A percentile compares a stretch with the other conserved stretches of the same genome.
phyloP scores from a whole-genome alignment of 495 filamentous ascomycete genomes.

The Hypoxylon cercidicola region DNA sequence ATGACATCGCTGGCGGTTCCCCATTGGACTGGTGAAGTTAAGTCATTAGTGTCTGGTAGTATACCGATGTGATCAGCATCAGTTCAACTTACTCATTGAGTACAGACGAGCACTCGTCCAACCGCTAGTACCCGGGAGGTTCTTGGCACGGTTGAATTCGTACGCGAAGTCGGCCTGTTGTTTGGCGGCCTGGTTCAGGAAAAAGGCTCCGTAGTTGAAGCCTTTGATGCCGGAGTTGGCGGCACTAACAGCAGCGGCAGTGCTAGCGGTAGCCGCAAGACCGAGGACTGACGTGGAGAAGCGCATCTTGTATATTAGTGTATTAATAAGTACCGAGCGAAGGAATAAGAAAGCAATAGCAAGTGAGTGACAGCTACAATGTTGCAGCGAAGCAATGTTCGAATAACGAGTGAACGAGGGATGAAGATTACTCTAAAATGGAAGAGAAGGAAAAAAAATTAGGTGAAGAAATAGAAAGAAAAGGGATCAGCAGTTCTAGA shows the following conservation, averaged over 20 bases:
- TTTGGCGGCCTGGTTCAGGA: conserved; percentile 68
- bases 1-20: conserved; percentile 67
- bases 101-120: conserved; percentile 71
- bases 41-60: conserved; percentile 16
- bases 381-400: conserved; percentile 19
- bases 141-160: conserved; percentile 74
- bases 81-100: conserved; percentile 50
- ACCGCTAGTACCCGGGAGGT: conserved; percentile 69
- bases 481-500: conserved; percentile 40
- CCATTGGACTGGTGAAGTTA: conserved; percentile 45
- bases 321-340: conserved; percentile 41
- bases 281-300: conserved; percentile 48
- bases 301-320: conserved; percentile 47
- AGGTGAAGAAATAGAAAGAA: conserved; percentile 23
- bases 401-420: conserved; percentile 27
- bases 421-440: conserved; percentile 8
- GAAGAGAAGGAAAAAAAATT: conserved; percentile 4
- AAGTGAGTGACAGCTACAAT: conserved; percentile 40
- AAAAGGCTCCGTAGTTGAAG: conserved; percentile 79
- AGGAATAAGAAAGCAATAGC: conserved; percentile 6
- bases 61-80: conserved; percentile 1
- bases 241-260: conserved; percentile 32
- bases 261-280: conserved; percentile 45
- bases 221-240: conserved; percentile 66
- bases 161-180: conserved; percentile 68